Conservation (phyloP, 2,329 filamentous ascomycete species). For the Orbilia oligospora region DNA sequence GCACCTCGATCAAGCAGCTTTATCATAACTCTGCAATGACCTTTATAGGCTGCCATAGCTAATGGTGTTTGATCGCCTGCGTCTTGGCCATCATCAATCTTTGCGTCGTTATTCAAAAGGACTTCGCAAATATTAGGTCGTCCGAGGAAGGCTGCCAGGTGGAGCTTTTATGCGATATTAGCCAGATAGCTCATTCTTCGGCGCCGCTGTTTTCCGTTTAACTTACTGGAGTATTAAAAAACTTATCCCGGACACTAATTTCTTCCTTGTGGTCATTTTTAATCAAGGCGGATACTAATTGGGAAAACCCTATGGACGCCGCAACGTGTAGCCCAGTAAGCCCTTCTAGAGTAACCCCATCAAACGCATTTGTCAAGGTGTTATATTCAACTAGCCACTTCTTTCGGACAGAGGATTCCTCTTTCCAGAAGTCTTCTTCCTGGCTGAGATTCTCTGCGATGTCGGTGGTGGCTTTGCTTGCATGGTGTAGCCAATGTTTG, state of each 20-base stretch:
- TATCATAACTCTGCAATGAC: conserved; percentile 68
- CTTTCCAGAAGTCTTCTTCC: conserved; percentile 68
- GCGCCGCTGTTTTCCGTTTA: no score
- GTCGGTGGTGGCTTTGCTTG: conserved; percentile 68
- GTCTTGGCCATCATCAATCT: conserved; percentile 66
- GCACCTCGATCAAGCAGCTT: conserved; percentile 67
- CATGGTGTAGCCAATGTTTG: conserved; percentile 68
- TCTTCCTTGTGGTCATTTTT: conserved; percentile 67
- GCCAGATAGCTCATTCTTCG: background rate
- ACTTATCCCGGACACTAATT: conserved; percentile 65
- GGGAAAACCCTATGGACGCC: conserved; percentile 67
- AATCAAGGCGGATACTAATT: conserved; percentile 67
- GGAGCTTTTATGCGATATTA: conserved; percentile 62
- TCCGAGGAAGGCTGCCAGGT: conserved; percentile 66
- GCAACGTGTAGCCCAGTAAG: conserved; percentile 68
- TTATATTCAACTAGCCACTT: conserved; percentile 67
- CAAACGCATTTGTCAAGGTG: conserved; percentile 65
- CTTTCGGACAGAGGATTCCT: conserved; percentile 66
- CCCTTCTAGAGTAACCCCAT: conserved; percentile 64
- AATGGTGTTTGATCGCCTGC: conserved; percentile 66
- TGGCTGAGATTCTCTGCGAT: conserved; percentile 68
- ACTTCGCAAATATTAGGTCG: conserved; percentile 67
- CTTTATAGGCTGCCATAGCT: conserved; percentile 67
- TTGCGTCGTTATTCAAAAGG: conserved; percentile 66
- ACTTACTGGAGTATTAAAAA: conserved; percentile 66